Base-by-base conservation (phyloP, 2,329 filamentous ascomycete species). In the Rutstroemia sp. region DNA sequence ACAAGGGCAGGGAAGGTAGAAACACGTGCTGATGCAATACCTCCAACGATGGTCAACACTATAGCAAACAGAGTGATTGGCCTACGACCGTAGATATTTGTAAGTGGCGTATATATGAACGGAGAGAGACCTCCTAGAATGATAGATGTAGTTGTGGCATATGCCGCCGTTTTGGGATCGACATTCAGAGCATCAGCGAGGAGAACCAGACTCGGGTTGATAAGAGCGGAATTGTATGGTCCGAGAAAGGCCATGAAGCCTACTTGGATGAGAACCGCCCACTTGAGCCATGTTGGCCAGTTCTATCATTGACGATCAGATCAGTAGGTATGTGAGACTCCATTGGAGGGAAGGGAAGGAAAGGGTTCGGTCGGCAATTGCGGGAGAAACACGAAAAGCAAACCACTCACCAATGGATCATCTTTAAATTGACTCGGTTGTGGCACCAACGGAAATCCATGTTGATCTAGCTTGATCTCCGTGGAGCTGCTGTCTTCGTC, bases 241-340 rank as follows among this genome's bases (percentile, higher is more conserved):
- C 66, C 66, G 16, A 68, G 54, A 57, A 67, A 67, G 48, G 66
- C 66, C 66, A 68, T 67, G 56, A 65, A 60, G 30, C 65, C 63
- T 16, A 67, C 66, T 50, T 68, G 66, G 53, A 68, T 58, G n/a
- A 68, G 55, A 7, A 68, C 66, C 5, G 63, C 56, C 66, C 66
- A 68, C 64, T 68, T 68, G n/a, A 67, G 55, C 66, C 65, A 67
- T 45, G 60, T 52, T 4, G 66, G 63, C 66, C 66, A 68, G 47
- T 68, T 68, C 66, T 68, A 42, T 54, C 44, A 48, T 30, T 16
- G 46, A 12, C 49, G 23, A 23, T 23, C 23, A 23, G 4, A 34
- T 7, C 30, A 19, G 8, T 48, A 17, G 27, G 45, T 47, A 25
- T 50, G 23, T 45, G 19, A 49, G n/a, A 25, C 19, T 17, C 19